Evolutionary conservation across 352 stramenopile genomes (phyloP).

Genomic region (Pythium brassicae): DNA sequence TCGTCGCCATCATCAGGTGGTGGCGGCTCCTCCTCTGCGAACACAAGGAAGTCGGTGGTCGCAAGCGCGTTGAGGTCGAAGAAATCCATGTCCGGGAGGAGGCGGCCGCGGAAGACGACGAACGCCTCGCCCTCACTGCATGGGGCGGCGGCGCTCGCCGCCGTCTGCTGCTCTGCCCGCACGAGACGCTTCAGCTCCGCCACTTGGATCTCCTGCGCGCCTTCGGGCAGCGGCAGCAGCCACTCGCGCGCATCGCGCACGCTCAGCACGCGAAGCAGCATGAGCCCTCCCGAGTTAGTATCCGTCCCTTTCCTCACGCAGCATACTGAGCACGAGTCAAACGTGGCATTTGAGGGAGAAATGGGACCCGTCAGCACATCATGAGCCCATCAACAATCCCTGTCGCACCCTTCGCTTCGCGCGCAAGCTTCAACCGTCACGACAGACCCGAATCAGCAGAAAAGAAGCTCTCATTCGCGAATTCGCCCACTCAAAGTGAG

Average conservation of each 20-base stretch:
- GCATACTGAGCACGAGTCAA: background rate
- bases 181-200: conserved; percentile 44
- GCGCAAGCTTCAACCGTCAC: too few relatives aligned
- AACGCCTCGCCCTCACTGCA: conserved; percentile 25
- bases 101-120: conserved; percentile 47
- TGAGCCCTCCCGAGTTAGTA: background rate
- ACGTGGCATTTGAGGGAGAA: background rate
- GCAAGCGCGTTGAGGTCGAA: conserved; percentile 50
- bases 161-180: conserved; percentile 25
- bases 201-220: conserved; percentile 36
- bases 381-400: too few relatives aligned
- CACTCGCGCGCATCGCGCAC: conserved; percentile 55
- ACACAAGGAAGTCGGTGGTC: conserved; percentile 58
- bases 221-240: conserved; percentile 34
- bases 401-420: too few relatives aligned
- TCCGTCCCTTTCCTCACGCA: background rate
- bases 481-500: background rate
- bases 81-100: conserved; percentile 55
- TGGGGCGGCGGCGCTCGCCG: background rate
- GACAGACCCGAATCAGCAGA: too few relatives aligned
- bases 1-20: background rate
- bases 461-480: too few relatives aligned
- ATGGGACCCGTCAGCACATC: too few relatives aligned
- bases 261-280: conserved; percentile 43
- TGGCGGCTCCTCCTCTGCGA: conserved; percentile 32